phyloP scores from a whole-genome alignment of 306 rosid species.

The Cercis canadensis region DNA sequence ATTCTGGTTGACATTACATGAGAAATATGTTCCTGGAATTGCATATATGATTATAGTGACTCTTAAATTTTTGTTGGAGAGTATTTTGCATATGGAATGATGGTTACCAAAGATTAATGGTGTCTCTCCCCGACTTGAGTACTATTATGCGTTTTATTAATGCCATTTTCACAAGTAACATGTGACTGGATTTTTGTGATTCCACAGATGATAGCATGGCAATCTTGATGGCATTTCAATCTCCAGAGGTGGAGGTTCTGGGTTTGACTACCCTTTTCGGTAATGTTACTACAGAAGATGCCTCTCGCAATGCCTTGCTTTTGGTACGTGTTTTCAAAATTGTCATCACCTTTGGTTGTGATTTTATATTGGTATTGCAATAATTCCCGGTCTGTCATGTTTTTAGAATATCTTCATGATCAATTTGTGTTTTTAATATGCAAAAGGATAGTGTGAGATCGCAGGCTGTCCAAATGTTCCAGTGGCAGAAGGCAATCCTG shows the following conservation, averaged over 20 bases:
- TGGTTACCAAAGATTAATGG: too few relatives aligned
- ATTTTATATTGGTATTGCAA: slow-evolving; percentile 12
- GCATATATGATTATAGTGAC: too few relatives aligned
- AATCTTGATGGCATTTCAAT: slow-evolving; percentile 88
- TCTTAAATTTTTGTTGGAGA: too few relatives aligned
- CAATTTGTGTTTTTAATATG: slow-evolving; percentile 51
- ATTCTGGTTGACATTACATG: background rate
- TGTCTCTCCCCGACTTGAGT: too few relatives aligned
- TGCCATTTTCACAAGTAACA: slow-evolving; percentile 13
- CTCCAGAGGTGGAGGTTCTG: slow-evolving; percentile 69
- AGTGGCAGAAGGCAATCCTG: slow-evolving; percentile 84
- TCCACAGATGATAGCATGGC: slow-evolving; percentile 88
- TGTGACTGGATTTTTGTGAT: slow-evolving; percentile 14
- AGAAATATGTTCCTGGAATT: background rate
- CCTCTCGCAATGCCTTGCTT: slow-evolving; percentile 86
- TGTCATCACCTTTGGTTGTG: slow-evolving; percentile 18
- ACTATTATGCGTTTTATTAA: background rate
- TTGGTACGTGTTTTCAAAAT: slow-evolving; percentile 65
- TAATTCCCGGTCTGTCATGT: slow-evolving; percentile 4
- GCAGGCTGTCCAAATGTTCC: slow-evolving; percentile 79
- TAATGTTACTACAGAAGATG: slow-evolving; percentile 65
- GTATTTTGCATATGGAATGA: too few relatives aligned
- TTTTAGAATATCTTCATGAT: slow-evolving; percentile 55
- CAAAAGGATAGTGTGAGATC: slow-evolving; percentile 99
- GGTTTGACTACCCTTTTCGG: slow-evolving; percentile 90